A percentile compares a stretch with the other conserved stretches of the same genome.
These are phyloP conservation scores for Boletus rufocinnamomeus DNA, from an alignment of 768 basidiomycete species.

Conservation along the genomic window DNA sequence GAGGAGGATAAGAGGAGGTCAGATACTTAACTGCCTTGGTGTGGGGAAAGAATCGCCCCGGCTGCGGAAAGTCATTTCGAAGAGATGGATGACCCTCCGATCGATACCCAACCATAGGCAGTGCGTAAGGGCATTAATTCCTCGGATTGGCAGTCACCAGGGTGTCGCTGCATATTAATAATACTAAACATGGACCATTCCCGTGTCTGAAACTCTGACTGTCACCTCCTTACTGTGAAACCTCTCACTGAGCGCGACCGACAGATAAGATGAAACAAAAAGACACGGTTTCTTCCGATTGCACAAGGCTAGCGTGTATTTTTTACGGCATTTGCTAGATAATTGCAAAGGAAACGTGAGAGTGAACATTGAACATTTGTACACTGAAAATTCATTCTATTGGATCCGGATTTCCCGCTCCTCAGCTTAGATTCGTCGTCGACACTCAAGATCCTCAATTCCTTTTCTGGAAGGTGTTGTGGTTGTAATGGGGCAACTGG, in stretches of 20 bases:
- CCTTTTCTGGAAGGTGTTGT: slow-evolving; percentile 8
- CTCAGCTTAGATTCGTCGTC: too few relatives aligned
- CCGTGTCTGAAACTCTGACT: too few relatives aligned
- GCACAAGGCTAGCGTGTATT: background rate
- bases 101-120: background rate
- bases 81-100: background rate
- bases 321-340: background rate
- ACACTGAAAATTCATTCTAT: background rate
- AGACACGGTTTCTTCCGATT: background rate
- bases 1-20: background rate
- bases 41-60: background rate
- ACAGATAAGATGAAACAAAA: background rate
- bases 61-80: background rate
- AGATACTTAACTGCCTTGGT: slow-evolving; percentile 6
- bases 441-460: background rate
- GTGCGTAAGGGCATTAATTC: background rate
- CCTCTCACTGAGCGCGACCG: background rate
- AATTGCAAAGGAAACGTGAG: background rate
- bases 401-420: background rate
- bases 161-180: background rate
- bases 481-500: background rate
- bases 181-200: too few relatives aligned
- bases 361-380: background rate
- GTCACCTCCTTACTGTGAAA: background rate
- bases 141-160: background rate